Base-by-base conservation (phyloP, 2,329 filamentous ascomycete genomes). In the Gnomoniopsis sp. region DNA sequence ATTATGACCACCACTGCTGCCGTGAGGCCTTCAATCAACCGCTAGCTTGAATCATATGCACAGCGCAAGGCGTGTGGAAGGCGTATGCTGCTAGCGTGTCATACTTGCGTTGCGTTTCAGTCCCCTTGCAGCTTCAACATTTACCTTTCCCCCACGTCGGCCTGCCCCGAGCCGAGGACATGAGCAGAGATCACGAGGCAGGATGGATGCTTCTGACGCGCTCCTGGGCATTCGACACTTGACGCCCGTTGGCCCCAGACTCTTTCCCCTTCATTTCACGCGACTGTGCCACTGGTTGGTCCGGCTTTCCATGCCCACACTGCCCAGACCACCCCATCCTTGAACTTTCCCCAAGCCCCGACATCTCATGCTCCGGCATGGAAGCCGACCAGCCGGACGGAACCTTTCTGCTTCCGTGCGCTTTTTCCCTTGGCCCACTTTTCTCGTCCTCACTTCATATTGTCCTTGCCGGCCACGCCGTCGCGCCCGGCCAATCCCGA, bases 341-440 rank as follows among this genome's bases (percentile, higher is more conserved):
- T 33, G 49, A 30, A 14, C 46, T 47, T 43, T 49, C 50, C n/a
- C 53, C 26, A 49, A 34, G 43, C 53, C 53, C 53, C 58, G 58
- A 56, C 56, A 51, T 56, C 53, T 53, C 41, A 38, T 52, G 56
- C 59, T 50, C 59, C 59, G 58, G 59, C 22, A n/a, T 47, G 36
- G 33, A 22, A 38, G 47, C 53, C 56, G 49, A 26, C 44, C 53
- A 55, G 21, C 53, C 43, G 47, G 38, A 44, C 52, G 49, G 52
- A 53, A 44, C 48, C 38, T 59, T 36, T 53, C 38, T 44, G 57
- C 53, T 48, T 60, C 47, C 44, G 60, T 60, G 49, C 57, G 54
- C 53, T 34, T 41, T 46, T 53, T 55, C 50, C 54, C 44, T 55
- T 50, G 59, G 60, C 60, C 66, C 61, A 58, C 61, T 56, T 55